A percentile compares a stretch with the other conserved stretches of the same genome.
These are phyloP conservation scores for Colletotrichum gloeosporioides DNA, from an alignment of 2,329 filamentous ascomycete genomes.

Conservation along the genomic window DNA sequence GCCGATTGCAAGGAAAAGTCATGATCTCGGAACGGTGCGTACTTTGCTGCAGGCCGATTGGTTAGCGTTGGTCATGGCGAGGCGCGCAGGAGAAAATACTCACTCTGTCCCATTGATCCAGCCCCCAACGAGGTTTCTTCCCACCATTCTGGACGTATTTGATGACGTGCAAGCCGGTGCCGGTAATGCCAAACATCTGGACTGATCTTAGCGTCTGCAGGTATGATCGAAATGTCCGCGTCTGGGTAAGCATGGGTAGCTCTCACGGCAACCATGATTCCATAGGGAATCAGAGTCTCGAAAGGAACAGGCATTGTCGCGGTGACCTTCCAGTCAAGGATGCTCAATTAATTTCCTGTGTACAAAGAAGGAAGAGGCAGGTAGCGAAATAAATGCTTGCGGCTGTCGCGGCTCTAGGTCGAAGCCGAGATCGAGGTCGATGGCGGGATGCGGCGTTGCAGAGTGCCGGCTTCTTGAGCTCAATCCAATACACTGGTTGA, in stretches of 20 bases:
- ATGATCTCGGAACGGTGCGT: constrained; percentile 26
- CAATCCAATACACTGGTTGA: not conserved
- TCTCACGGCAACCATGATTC: constrained; percentile 64
- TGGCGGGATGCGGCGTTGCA: not conserved
- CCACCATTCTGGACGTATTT: constrained; percentile 64
- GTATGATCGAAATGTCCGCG: not conserved
- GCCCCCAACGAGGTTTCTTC: constrained; percentile 63
- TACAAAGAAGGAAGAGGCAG: not conserved
- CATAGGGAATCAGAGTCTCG: constrained; percentile 69
- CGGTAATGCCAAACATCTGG: constrained; percentile 69
- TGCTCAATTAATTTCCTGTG: constrained; percentile 12
- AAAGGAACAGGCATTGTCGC: constrained; percentile 66
- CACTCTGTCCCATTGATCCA: constrained; percentile 70
- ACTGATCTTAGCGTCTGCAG: constrained; percentile 27
- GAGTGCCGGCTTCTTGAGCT: not conserved
- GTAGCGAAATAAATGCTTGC: not conserved
- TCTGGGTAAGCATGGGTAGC: constrained; percentile 28
- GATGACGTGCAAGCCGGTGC: constrained; percentile 62
- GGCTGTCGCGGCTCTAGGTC: not conserved
- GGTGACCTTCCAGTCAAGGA: constrained; percentile 19
- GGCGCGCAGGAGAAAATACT: constrained; percentile 24
- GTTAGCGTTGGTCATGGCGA: constrained; percentile 30
- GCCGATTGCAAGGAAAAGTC: not conserved
- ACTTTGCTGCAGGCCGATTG: constrained; percentile 56
- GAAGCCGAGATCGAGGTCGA: not conserved